Evolutionary conservation across 257 asterid species (phyloP).

Genomic region (Nicotiana paniculata): DNA sequence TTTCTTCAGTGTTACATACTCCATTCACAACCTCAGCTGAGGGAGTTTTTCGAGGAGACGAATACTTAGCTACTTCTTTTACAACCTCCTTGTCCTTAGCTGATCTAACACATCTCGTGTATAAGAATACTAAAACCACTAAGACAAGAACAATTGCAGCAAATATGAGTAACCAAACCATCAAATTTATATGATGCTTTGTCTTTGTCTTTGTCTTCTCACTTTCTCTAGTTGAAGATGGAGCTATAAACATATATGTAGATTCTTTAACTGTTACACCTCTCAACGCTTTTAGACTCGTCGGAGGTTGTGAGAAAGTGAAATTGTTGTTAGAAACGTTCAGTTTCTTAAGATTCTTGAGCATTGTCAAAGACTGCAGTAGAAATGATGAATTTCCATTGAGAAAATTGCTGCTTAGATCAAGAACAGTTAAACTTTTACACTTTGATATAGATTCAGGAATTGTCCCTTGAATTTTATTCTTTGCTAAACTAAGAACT

Average conservation of each 20-base stretch:
- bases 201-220: not conserved
- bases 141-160: conserved; percentile 12
- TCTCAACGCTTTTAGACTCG: not conserved
- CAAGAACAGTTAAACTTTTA: conserved; percentile 14
- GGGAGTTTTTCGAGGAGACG: conserved; percentile 17
- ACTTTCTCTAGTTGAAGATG: not conserved
- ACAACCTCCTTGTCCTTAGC: not conserved
- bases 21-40: conserved; percentile 2
- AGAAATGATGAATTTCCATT: conserved; percentile 13
- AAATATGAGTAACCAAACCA: conserved; percentile 7
- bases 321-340: conserved; percentile 18
- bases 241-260: not conserved
- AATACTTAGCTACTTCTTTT: not conserved
- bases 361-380: conserved; percentile 11
- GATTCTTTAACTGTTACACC: not conserved
- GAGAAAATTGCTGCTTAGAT: conserved; percentile 15
- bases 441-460: conserved; percentile 16
- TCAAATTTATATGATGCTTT: not conserved
- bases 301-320: not conserved
- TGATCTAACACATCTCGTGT: not conserved
- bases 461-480: conserved; percentile 12
- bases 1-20: conserved; percentile 5
- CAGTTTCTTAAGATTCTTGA: conserved; percentile 19
- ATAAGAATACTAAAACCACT: conserved; percentile 2
- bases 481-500: conserved; percentile 20